Conservation (phyloP, 306 rosid species). For the Myrica gale region DNA sequence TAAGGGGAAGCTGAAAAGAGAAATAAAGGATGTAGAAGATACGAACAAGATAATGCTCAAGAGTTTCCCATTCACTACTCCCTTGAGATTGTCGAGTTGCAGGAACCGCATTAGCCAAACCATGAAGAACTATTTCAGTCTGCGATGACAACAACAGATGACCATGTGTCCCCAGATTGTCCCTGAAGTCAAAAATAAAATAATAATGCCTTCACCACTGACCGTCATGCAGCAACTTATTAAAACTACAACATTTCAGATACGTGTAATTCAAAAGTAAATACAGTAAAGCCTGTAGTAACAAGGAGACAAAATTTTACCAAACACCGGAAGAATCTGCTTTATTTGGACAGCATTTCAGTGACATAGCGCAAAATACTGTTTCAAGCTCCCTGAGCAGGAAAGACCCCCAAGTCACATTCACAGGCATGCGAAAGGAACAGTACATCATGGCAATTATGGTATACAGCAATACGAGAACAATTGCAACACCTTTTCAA, state of each 20-base stretch:
- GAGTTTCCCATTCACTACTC: constrained; percentile 60
- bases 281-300: constrained; percentile 6
- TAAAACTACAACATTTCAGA: constrained; percentile 7
- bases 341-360: constrained; percentile 73
- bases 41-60: constrained; percentile 81
- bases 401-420: constrained; percentile 22
- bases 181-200: constrained; percentile 33
- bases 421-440: constrained; percentile 23
- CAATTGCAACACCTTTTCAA: constrained; percentile 59
- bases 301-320: constrained; percentile 42
- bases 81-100: constrained; percentile 48
- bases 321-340: constrained; percentile 54
- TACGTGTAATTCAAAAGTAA: constrained; percentile 20
- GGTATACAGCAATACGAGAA: not conserved
- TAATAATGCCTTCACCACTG: constrained; percentile 15
- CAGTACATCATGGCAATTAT: not conserved
- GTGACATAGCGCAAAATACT: constrained; percentile 61
- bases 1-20: constrained; percentile 40
- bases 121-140: constrained; percentile 55
- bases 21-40: constrained; percentile 28
- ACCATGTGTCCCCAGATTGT: constrained; percentile 52
- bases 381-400: constrained; percentile 77
- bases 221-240: not conserved
- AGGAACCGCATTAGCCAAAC: constrained; percentile 52
- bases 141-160: constrained; percentile 61